Evolutionary conservation across 768 basidiomycete species (phyloP).

Genomic region (Kwoniella dendrophila): DNA sequence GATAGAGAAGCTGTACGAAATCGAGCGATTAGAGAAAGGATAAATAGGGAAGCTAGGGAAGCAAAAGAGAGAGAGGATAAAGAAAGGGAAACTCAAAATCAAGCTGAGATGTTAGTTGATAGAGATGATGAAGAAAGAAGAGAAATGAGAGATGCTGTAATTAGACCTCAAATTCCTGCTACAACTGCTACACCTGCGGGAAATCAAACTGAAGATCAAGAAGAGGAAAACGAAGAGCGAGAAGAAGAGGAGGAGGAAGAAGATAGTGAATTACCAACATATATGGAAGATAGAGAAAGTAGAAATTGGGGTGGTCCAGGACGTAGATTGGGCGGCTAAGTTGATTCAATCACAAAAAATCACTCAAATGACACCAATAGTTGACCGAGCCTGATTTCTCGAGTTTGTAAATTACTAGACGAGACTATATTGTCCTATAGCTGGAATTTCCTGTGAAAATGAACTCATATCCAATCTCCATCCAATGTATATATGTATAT

Average conservation of each 20-base stretch:
- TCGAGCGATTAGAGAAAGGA: conserved; percentile 34
- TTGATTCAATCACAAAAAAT: no score
- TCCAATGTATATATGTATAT: no score
- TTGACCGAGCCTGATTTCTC: no score
- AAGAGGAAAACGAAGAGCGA: conserved; percentile 17
- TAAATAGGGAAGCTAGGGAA: conserved; percentile 32
- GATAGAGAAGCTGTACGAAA: conserved; percentile 40
- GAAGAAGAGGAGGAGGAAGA: conserved; percentile 24
- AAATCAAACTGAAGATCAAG: no score
- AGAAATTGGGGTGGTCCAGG: conserved; percentile 35
- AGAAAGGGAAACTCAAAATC: conserved; percentile 13
- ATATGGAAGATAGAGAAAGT: conserved; percentile 28
- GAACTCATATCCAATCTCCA: no score
- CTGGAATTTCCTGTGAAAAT: no score
- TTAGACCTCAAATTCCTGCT: neutral
- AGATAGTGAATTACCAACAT: conserved; percentile 21
- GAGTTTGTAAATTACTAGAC: no score
- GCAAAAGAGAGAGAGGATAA: conserved; percentile 17
- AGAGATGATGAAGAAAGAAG: conserved; percentile 7
- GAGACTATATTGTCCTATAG: no score
- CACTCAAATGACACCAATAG: no score
- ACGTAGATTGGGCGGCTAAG: conserved; percentile 30
- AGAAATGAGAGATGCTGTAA: conserved; percentile 19
- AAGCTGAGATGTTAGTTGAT: conserved; percentile 17
- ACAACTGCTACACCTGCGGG: neutral